Base-by-base conservation (phyloP, 1,284 basidiomycete genomes). In the Pascua guehoae region DNA sequence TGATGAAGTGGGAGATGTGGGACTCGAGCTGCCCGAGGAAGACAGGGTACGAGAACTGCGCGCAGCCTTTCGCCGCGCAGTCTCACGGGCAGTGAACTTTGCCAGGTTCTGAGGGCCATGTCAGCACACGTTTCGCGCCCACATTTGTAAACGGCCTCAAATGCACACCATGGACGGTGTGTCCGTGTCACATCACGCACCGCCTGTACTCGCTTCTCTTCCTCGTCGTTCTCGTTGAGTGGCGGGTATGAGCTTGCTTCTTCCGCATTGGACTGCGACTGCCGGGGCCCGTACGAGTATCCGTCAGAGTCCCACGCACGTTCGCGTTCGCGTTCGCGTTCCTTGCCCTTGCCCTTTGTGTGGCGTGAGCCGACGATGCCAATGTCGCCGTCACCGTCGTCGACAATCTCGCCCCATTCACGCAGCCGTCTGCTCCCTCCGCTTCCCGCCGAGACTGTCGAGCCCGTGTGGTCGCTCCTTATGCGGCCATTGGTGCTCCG, bases 181-280 rank as follows among this genome's bases (percentile, higher is more conserved):
- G 9, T 47, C 40, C 24, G 12, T 39, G 16, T 8, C n/a, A 15
- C 18, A 36, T n/a, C 2, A 60, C 74, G 63, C 44, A 76, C 76
- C 44, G 75, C 72, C 58, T 76, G 72, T 16, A 78, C 65, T 14
- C 69, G 56, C 46, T 64, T 61, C 60, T 76, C 76, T 46, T 74
- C 74, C 12, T 67, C 73, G 47, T 71, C 70, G 14, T 64, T 68
- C 42, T 69, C 70, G 51, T 68, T 74, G n/a, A 67, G 41, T 1
- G 74, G 72, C 7, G 74, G 74, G 51, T 76, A 76, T 32, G 56
- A 56, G 1, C 56, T 62, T 50, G 69, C 66, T 54, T 61, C 56
- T 49, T 72, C 72, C 66, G 24, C 24, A 32, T 32, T 32, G 24
- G 24, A 32, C 24, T 32, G 24, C 24, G 24, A 32, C 24, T 32